These are phyloP conservation scores for Colletotrichum plurivorum DNA, from an alignment of 2,329 filamentous ascomycete species.

Conservation along the genomic window DNA sequence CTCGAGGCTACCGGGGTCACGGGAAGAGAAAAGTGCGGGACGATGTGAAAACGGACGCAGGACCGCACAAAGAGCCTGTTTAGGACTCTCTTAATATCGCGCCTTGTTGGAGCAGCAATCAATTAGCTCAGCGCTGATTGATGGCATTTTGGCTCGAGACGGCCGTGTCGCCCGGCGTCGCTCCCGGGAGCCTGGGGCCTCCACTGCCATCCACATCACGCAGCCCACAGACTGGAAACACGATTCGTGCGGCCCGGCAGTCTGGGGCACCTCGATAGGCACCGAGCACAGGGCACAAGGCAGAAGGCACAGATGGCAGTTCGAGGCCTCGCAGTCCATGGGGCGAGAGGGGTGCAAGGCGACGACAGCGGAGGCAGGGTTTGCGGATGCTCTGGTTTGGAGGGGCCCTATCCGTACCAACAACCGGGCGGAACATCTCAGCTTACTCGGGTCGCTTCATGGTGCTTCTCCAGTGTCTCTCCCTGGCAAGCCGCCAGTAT, in stretches of 20 bases:
- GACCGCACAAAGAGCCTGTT: background rate
- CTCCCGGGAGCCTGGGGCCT: conserved; percentile 20
- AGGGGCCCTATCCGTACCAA: background rate
- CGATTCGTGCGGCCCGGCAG: conserved; percentile 25
- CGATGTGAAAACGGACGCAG: background rate
- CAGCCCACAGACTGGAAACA: conserved; percentile 12
- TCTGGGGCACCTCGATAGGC: conserved; percentile 21
- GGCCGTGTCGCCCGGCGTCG: conserved; percentile 4
- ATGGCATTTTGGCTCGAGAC: conserved; percentile 1
- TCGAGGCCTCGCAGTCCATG: conserved; percentile 40
- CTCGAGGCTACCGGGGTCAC: background rate
- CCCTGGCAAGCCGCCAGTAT: conserved; percentile 26
- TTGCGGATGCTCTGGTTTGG: background rate
- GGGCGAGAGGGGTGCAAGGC: background rate
- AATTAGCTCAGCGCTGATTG: conserved; percentile 12
- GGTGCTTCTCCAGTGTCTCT: conserved; percentile 3
- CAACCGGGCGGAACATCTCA: conserved; percentile 6
- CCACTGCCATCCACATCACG: conserved; percentile 9
- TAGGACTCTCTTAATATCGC: conserved; percentile 3
- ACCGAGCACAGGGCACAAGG: conserved; percentile 24
- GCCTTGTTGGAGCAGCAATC: conserved; percentile 3
- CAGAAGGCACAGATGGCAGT: background rate
- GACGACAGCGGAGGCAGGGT: background rate
- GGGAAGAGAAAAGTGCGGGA: background rate
- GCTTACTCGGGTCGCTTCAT: conserved; percentile 3